Conservation (phyloP, 352 stramenopile genomes). For the Globisporangium solare region DNA sequence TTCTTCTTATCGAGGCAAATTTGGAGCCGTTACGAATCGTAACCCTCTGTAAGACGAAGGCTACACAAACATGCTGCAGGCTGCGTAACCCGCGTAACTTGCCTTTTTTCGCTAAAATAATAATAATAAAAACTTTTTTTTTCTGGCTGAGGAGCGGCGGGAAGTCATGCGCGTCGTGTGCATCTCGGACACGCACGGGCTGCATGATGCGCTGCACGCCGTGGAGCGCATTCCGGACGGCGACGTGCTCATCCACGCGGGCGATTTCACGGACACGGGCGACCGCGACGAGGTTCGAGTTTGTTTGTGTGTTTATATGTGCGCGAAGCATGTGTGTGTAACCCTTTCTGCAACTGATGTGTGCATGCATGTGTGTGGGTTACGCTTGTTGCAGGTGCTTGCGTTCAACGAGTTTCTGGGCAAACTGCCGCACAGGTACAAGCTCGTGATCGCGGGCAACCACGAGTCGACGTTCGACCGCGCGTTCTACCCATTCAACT, state of each 20-base stretch:
- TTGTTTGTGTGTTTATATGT: neutral
- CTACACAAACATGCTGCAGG: too few relatives aligned
- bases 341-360: too few relatives aligned
- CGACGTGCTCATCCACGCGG: slow-evolving; percentile 74
- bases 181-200: slow-evolving; percentile 44
- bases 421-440: slow-evolving; percentile 65
- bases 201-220: slow-evolving; percentile 45
- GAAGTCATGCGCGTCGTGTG: slow-evolving; percentile 30
- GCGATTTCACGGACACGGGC: slow-evolving; percentile 70
- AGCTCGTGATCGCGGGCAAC: slow-evolving; percentile 78
- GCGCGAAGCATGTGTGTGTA: neutral
- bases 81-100: too few relatives aligned
- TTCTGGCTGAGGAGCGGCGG: too few relatives aligned
- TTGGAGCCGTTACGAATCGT: too few relatives aligned
- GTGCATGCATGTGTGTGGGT: too few relatives aligned
- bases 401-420: slow-evolving; percentile 71
- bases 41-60: too few relatives aligned
- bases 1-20: too few relatives aligned
- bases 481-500: slow-evolving; percentile 60
- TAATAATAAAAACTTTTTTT: too few relatives aligned
- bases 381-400: slow-evolving; percentile 17
- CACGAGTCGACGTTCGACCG: slow-evolving; percentile 81
- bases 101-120: too few relatives aligned
- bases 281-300: slow-evolving; percentile 26
- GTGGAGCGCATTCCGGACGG: slow-evolving; percentile 32